These are phyloP conservation scores for Neurospora sp. DNA, from an alignment of 2,329 filamentous ascomycete genomes.

Conservation along the genomic window DNA sequence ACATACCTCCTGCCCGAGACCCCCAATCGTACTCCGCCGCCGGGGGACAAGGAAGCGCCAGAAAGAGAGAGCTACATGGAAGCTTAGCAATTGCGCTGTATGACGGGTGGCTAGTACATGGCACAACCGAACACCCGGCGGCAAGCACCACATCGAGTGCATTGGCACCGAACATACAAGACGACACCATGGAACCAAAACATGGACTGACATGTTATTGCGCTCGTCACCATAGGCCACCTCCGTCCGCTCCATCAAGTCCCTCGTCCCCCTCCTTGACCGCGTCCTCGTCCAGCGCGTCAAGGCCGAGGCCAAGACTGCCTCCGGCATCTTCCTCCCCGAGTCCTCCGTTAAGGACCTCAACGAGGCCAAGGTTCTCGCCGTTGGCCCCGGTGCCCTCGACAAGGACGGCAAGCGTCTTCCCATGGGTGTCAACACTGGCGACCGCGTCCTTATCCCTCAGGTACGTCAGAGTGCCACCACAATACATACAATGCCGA, in stretches of 20 bases:
- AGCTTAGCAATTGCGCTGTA: background rate
- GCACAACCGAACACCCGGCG: background rate
- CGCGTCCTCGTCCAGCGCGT: conserved; percentile 95
- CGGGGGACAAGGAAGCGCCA: background rate
- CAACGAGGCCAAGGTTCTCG: conserved; percentile 93
- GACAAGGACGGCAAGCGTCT: conserved; percentile 86
- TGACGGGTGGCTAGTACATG: background rate
- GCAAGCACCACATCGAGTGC: background rate
- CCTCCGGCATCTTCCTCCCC: conserved; percentile 93
- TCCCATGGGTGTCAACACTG: conserved; percentile 68
- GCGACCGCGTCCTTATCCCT: conserved; percentile 92
- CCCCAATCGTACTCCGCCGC: background rate
- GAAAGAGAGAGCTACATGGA: background rate
- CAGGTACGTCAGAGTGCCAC: conserved; percentile 49
- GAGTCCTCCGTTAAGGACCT: conserved; percentile 96
- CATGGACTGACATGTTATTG: background rate
- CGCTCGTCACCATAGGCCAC: conserved; percentile 38
- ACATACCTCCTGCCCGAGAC: background rate
- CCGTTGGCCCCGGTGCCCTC: conserved; percentile 79
- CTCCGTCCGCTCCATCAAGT: conserved; percentile 89
- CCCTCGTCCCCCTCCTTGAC: conserved; percentile 91
- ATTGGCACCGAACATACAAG: background rate
- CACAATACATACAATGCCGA: background rate
- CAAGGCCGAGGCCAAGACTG: conserved; percentile 95
- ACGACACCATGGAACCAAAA: background rate